Evolutionary conservation across 495 filamentous ascomycete genomes (phyloP).

Genomic region (Entonaema liquescens): DNA sequence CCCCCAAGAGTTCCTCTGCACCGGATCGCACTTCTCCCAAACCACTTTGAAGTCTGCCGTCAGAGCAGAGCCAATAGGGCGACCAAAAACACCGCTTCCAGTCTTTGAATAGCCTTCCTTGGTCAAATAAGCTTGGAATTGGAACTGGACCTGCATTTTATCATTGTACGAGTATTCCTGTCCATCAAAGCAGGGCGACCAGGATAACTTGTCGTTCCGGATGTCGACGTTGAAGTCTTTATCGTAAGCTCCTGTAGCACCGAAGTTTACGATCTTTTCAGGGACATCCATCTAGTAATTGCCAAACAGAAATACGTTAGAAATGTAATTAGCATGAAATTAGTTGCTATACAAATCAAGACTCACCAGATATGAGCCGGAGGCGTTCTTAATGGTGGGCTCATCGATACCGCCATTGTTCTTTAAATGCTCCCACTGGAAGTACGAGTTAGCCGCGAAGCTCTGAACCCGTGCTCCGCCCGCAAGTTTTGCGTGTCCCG

Average conservation of each 20-base stretch:
- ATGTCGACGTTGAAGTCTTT: conserved; percentile 29
- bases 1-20: conserved; percentile 34
- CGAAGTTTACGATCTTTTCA: conserved; percentile 21
- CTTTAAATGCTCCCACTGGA: conserved; percentile 41
- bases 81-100: conserved; percentile 28
- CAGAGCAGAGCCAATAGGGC: conserved; percentile 17
- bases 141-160: conserved; percentile 39
- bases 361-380: conserved; percentile 33
- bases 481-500: conserved; percentile 25
- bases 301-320: neutral
- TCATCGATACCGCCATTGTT: conserved; percentile 8
- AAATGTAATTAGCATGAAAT: neutral
- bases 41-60: conserved; percentile 28
- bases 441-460: conserved; percentile 33
- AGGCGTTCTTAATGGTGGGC: conserved; percentile 30
- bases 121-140: conserved; percentile 36
- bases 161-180: conserved; percentile 36
- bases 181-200: conserved; percentile 37
- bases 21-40: conserved; percentile 33
- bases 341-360: neutral
- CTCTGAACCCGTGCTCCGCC: conserved; percentile 29
- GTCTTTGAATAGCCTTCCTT: conserved; percentile 33
- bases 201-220: conserved; percentile 12
- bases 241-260: conserved; percentile 18
- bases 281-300: conserved; percentile 26